A percentile compares a stretch with the other conserved stretches of the same genome.
Evolutionary conservation across 345 rosid species (phyloP).

Genomic region (Lepidium aucheri): DNA sequence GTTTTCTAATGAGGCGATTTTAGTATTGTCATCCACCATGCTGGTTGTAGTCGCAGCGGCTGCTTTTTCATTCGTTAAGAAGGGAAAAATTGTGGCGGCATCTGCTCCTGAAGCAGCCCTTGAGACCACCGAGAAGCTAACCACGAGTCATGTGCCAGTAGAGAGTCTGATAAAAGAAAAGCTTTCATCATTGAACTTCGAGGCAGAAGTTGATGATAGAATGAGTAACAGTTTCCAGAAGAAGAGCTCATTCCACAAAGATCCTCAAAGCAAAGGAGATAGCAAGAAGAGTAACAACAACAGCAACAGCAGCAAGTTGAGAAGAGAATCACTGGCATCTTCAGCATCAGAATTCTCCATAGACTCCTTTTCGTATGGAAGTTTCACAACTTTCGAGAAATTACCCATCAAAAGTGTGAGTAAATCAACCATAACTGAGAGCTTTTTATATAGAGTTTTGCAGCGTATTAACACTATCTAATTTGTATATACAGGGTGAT

Average conservation of each 20-base stretch:
- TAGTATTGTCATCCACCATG: constrained; percentile 25
- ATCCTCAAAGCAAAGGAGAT: constrained; percentile 28
- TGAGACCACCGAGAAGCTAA: not conserved
- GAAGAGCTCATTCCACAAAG: constrained; percentile 32
- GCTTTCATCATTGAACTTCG: constrained; percentile 25
- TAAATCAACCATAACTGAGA: not conserved
- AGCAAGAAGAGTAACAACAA: not conserved
- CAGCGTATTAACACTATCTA: not conserved
- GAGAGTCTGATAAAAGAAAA: constrained; percentile 13
- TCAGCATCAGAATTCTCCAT: constrained; percentile 61
- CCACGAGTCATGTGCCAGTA: not conserved
- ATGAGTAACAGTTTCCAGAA: constrained; percentile 43
- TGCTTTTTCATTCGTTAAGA: constrained; percentile 29
- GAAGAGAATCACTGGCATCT: constrained; percentile 56
- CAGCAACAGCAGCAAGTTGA: constrained; percentile 32
- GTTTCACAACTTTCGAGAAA: constrained; percentile 76
- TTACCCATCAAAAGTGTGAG: constrained; percentile 58
- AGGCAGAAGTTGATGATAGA: constrained; percentile 27
- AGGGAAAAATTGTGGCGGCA: constrained; percentile 2
- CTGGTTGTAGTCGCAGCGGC: constrained; percentile 32
- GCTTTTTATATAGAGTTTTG: not conserved
- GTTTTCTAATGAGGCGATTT: not conserved
- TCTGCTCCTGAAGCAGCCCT: not conserved
- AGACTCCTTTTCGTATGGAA: constrained; percentile 53
- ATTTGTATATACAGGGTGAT: constrained; percentile 35